Base-by-base conservation (phyloP, 2,329 filamentous ascomycete species). In the Pyrenophora seminiperda region DNA sequence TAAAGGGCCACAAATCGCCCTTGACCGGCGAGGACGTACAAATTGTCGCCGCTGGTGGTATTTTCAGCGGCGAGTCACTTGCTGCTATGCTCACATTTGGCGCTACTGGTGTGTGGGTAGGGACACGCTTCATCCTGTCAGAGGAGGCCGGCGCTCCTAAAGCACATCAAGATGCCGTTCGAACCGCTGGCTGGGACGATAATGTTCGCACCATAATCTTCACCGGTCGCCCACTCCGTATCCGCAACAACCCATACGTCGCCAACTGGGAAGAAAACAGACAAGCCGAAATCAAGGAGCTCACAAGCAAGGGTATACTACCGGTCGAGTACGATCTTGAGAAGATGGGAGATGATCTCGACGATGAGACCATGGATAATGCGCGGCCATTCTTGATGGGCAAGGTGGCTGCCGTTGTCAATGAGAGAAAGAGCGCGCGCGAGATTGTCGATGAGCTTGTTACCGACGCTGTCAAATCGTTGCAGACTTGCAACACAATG, bases 171-270 rank as follows among this genome's bases (percentile, higher is more conserved):
- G 93, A 99, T 72, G 91, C 93, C 54, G 94, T 99, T 63, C 85
- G 86, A 69, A 97, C 93, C 34, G 85, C 94, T 43, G 85, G 89
- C 63, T 96, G 94, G 74, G 91, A 97, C 76, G 94, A 99, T 77
- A 99, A 96, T 70, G 80, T 97, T 73, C 89, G 91, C 72, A 99
- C 94, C 41, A 90, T 97, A 75, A 99, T 99, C 79, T 99, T 97
- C 83, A 99, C 94, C 49, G 94, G 94, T 47, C 90, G 94, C 50
- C 94, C 94, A 29, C 82, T 99, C 71, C 90, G 94, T 62, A 94
- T 99, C 52, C 88, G 92, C 73, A 94, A 84, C 72, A 99, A 97
- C 80, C 76, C 88, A 5, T 99, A 99, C 77, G 97, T 99, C 70
- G 75, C 85, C 71, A 90, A 96, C 81, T 99, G 94, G 94, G 93